Conservation (phyloP, 2,329 filamentous ascomycete species). For the Aspergillus pseudoglaucus region DNA sequence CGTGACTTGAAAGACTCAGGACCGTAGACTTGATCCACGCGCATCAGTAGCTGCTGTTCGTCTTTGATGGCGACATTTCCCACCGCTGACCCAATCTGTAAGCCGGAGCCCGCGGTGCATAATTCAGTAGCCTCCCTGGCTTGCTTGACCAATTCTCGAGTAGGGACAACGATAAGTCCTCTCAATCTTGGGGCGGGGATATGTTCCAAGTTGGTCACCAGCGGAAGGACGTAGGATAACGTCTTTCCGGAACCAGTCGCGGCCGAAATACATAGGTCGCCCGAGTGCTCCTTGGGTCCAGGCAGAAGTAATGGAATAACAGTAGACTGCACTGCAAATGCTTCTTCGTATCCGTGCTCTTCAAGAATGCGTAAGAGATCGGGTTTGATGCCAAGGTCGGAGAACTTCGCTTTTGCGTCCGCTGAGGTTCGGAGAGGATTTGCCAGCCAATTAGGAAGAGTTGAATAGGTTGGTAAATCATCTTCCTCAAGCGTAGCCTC, state of each 20-base stretch:
- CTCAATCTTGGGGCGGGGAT: constrained; percentile 61
- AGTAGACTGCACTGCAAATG: constrained; percentile 73
- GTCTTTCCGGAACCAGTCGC: constrained; percentile 96
- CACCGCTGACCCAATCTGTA: constrained; percentile 74
- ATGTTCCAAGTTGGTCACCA: constrained; percentile 68
- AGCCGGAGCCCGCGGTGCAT: constrained; percentile 63
- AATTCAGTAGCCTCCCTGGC: constrained; percentile 71
- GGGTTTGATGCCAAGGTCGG: constrained; percentile 55
- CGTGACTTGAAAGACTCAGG: constrained; percentile 51
- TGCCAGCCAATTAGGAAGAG: constrained; percentile 73
- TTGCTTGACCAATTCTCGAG: constrained; percentile 82
- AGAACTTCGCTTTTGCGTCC: constrained; percentile 56
- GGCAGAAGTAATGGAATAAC: constrained; percentile 74
- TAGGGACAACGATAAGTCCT: constrained; percentile 81
- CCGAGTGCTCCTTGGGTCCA: constrained; percentile 53
- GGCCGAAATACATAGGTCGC: constrained; percentile 84
- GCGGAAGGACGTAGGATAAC: constrained; percentile 78
- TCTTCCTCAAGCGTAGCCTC: constrained; percentile 50
- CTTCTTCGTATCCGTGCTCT: constrained; percentile 61
- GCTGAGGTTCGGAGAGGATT: constrained; percentile 64
- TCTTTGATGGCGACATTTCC: constrained; percentile 68
- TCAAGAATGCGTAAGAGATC: constrained; percentile 58
- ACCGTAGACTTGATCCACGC: constrained; percentile 62
- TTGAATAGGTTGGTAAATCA: constrained; percentile 63
- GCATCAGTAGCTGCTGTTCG: constrained; percentile 58